These are phyloP conservation scores for Lepidium campestre DNA, from an alignment of 441 rosid species.

Conservation along the genomic window DNA sequence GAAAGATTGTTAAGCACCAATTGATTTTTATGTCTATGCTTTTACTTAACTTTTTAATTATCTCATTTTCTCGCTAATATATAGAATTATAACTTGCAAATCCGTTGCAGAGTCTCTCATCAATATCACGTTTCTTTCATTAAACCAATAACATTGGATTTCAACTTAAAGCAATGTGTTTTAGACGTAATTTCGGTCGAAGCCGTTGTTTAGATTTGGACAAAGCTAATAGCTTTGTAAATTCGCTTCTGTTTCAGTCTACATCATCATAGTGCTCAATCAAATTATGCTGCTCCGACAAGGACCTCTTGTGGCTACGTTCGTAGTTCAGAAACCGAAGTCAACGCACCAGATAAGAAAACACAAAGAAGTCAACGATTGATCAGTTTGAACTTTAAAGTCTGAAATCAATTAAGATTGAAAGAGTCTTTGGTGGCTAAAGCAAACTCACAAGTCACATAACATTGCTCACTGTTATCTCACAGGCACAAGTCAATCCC, in stretches of 20 bases:
- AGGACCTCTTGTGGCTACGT: no score
- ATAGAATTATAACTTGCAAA: background rate
- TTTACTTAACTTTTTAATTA: background rate
- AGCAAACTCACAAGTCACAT: background rate
- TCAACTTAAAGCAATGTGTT: no score
- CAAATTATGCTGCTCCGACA: no score
- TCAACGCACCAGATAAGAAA: background rate
- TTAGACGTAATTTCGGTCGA: no score
- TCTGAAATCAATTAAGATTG: conserved; percentile 7
- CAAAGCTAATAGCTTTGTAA: no score
- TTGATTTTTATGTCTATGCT: background rate
- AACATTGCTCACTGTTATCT: conserved; percentile 13
- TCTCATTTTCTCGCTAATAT: background rate
- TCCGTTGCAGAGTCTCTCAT: background rate
- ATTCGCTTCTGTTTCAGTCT: no score
- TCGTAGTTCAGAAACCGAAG: background rate
- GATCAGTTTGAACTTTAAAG: background rate
- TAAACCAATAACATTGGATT: no score
- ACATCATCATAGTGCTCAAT: no score
- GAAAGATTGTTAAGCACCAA: conserved; percentile 6
- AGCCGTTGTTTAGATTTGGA: no score
- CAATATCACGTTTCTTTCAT: no score
- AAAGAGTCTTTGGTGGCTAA: conserved; percentile 22
- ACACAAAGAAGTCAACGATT: background rate
- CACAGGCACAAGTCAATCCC: conserved; percentile 25